Evolutionary conservation across 495 filamentous ascomycete genomes (phyloP), one percentile per base, ranked within the genome.

Genomic region (Aspergillus ellipticus): DNA sequence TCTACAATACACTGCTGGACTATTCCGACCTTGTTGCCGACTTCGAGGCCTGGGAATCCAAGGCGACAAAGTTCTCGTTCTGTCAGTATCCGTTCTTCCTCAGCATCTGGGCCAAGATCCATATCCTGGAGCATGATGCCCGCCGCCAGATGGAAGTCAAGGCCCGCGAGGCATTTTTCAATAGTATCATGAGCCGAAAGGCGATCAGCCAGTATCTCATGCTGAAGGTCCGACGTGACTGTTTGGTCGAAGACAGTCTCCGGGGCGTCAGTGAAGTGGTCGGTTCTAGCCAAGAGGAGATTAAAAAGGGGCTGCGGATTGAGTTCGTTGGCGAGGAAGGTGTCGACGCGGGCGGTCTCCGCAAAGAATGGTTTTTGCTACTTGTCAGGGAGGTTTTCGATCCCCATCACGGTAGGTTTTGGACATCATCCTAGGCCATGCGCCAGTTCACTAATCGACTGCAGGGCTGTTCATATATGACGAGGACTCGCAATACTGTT

Each of bases 331-430:
- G 90, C 42, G 93, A 96, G 68, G 92, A 96, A 67, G 92, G 92
- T 2, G 82, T 97, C 43, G 92, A 97, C 74, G 93, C 89, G 8
- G 92, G 92, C 24, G 92, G 92, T 4, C 79, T 96, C 28, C 83
- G 91, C 46, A 97, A 97, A 67, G 92, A 97, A 70, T 97, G 93
- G 93, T 97, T 97, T 64, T 74, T 96, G 33, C 79, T 96, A 49
- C 82, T 97, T 16, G 89, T 96, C 16, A 79, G 93, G 55, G 92
- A 97, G 63, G 83, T 97, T 22, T 96, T 96, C 70, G 91, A 96
- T 64, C 91, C 90, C 13, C 84, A 91, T 61, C 87, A 96, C 71
- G 91, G 91, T 92, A 78, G 63, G 85, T 74, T 47, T 42, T 39
- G 5, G 6, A 17, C 53, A 47, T 22, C 28, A 4, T 16, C 6